A percentile compares a stretch with the other conserved stretches of the same genome.
Evolutionary conservation across 306 rosid species (phyloP).

Genomic region (Corylus americana): DNA sequence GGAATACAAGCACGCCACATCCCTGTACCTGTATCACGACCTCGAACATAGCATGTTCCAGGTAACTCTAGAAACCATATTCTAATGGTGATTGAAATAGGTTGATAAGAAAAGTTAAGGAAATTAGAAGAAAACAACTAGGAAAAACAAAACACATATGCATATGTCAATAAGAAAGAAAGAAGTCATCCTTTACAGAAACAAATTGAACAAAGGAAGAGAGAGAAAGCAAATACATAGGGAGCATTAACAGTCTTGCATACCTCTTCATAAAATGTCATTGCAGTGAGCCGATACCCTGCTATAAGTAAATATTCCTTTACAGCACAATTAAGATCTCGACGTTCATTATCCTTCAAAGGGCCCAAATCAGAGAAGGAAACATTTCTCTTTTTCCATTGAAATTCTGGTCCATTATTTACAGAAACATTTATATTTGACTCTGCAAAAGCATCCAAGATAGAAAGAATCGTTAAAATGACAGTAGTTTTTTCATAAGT

Average conservation of each 20-base stretch:
- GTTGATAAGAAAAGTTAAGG: neutral
- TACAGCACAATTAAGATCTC: constrained; percentile 89
- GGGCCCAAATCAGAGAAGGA: constrained; percentile 74
- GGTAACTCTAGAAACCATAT: no score
- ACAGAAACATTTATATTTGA: constrained; percentile 45
- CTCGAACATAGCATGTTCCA: no score
- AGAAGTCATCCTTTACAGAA: neutral
- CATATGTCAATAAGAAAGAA: constrained; percentile 15
- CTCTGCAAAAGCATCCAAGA: constrained; percentile 38
- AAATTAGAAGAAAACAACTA: neutral
- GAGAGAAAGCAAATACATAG: constrained; percentile 9
- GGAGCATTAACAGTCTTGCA: constrained; percentile 14
- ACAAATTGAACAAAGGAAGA: neutral
- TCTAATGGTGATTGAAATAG: neutral
- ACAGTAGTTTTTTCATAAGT: neutral
- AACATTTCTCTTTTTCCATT: constrained; percentile 45
- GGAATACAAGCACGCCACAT: no score
- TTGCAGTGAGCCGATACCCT: constrained; percentile 94
- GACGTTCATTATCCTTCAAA: constrained; percentile 79
- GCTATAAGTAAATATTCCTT: constrained; percentile 94
- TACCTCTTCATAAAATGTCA: constrained; percentile 99
- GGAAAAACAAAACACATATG: neutral
- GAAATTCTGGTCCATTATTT: constrained; percentile 47
- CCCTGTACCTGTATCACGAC: no score
- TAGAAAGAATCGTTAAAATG: constrained; percentile 22